These are phyloP conservation scores for Aspergillus nidulans DNA, from an alignment of 495 filamentous ascomycete genomes.

Conservation along the genomic window DNA sequence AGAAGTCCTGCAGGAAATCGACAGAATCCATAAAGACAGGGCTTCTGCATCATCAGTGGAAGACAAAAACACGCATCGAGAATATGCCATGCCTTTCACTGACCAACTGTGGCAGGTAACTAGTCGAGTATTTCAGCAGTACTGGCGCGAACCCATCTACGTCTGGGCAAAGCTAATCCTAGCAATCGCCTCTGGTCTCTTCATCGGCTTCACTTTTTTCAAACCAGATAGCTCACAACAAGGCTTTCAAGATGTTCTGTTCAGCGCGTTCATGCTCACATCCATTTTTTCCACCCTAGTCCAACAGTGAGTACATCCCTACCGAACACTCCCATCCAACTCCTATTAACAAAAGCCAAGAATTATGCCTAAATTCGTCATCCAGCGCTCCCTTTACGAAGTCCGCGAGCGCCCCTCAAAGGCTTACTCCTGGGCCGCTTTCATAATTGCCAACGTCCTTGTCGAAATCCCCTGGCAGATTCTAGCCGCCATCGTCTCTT, in stretches of 20 bases:
- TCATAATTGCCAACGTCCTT: conserved; percentile 64
- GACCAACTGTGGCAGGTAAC: conserved; percentile 48
- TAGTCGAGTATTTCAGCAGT: conserved; percentile 45
- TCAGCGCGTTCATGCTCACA: conserved; percentile 77
- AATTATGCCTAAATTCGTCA: conserved; percentile 67
- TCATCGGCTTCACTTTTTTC: conserved; percentile 89
- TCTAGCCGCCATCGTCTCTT: conserved; percentile 55
- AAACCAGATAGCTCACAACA: conserved; percentile 63
- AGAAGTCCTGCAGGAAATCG: conserved; percentile 61
- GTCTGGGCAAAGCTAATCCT: conserved; percentile 51
- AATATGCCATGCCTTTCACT: conserved; percentile 52
- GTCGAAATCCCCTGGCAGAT: conserved; percentile 70
- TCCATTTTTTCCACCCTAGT: conserved; percentile 72
- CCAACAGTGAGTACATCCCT: conserved; percentile 30
- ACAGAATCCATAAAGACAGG: conserved; percentile 53
- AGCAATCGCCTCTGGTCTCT: conserved; percentile 51
- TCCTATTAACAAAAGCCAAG: conserved; percentile 34
- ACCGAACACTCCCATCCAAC: neutral
- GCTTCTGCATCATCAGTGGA: conserved; percentile 19
- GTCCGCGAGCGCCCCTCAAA: conserved; percentile 65
- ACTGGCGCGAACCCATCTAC: conserved; percentile 57
- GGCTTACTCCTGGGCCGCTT: conserved; percentile 68
- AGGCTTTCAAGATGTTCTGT: conserved; percentile 81
- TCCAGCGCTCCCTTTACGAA: conserved; percentile 62
- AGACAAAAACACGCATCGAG: conserved; percentile 19